These are phyloP conservation scores for Exophiala lecanii-corni DNA, from an alignment of 2,329 filamentous ascomycete genomes.

Conservation along the genomic window DNA sequence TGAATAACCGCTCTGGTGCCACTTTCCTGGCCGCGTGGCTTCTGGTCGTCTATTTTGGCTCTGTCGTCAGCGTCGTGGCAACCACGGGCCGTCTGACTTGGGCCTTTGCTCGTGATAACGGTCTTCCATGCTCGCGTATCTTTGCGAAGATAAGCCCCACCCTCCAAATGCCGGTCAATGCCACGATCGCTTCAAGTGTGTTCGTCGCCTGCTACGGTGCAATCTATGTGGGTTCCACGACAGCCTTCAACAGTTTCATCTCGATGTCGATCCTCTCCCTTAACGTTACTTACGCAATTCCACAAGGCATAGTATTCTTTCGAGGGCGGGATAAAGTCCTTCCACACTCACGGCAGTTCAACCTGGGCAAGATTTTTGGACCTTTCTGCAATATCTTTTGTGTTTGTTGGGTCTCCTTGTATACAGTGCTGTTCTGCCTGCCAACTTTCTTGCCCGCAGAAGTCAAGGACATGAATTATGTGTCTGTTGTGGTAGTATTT, in stretches of 20 bases:
- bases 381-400: slow-evolving; percentile 33
- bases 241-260: slow-evolving; percentile 27
- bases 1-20: slow-evolving; percentile 13
- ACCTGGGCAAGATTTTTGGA: slow-evolving; percentile 27
- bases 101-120: slow-evolving; percentile 50
- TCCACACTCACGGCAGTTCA: slow-evolving; percentile 19
- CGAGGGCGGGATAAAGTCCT: slow-evolving; percentile 32
- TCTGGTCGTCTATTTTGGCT: slow-evolving; percentile 41
- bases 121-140: slow-evolving; percentile 40
- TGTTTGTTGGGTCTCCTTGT: slow-evolving; percentile 28
- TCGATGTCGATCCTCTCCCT: slow-evolving; percentile 24
- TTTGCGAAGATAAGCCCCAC: slow-evolving; percentile 33
- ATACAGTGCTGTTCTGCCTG: slow-evolving; percentile 30
- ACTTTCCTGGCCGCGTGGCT: slow-evolving; percentile 24
- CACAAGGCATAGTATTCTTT: slow-evolving; percentile 40
- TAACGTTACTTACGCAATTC: slow-evolving; percentile 18
- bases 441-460: slow-evolving; percentile 37
- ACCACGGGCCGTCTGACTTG: slow-evolving; percentile 50
- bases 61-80: slow-evolving; percentile 45
- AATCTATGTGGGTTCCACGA: slow-evolving; percentile 29
- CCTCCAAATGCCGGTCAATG: slow-evolving; percentile 35
- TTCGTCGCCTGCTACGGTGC: slow-evolving; percentile 34
- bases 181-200: slow-evolving; percentile 33
- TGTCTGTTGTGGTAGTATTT: slow-evolving; percentile 39
- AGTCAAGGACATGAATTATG: slow-evolving; percentile 46